Conservation (phyloP, 2,329 filamentous ascomycete genomes). For the Talaromyces amestolkiae region DNA sequence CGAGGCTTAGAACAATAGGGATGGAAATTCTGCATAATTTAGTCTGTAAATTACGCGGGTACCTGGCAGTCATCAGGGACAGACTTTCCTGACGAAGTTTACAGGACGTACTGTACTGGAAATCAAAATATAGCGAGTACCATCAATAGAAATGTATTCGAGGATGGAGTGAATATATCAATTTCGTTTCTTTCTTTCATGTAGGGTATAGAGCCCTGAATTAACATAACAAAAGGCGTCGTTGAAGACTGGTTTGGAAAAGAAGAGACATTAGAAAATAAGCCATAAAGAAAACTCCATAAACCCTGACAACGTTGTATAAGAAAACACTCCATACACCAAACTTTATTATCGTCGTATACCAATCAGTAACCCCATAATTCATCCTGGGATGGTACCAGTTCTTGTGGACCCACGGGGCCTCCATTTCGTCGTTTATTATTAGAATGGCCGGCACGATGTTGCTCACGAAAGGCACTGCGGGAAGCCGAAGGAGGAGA, state of each 20-base stretch:
- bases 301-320: neutral
- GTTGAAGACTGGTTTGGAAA: neutral
- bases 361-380: conserved; percentile 33
- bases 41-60: neutral
- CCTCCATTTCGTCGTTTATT: neutral
- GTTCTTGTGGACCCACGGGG: conserved; percentile 24
- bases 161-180: neutral
- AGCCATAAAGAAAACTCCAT: neutral
- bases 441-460: neutral
- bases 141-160: no score
- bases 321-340: neutral
- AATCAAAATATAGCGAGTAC: no score
- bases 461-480: conserved; percentile 11
- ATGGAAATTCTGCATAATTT: neutral
- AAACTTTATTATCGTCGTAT: neutral
- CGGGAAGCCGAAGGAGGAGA: conserved; percentile 10
- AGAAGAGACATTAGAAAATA: neutral
- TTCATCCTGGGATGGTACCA: conserved; percentile 42
- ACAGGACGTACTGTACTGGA: neutral
- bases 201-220: neutral
- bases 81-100: neutral
- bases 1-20: neutral
- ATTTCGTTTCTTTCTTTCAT: neutral
- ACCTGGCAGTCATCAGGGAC: conserved; percentile 7
- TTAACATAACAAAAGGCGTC: neutral